Conservation (phyloP, 2,329 filamentous ascomycete genomes). For the Nigrospora oryzae region DNA sequence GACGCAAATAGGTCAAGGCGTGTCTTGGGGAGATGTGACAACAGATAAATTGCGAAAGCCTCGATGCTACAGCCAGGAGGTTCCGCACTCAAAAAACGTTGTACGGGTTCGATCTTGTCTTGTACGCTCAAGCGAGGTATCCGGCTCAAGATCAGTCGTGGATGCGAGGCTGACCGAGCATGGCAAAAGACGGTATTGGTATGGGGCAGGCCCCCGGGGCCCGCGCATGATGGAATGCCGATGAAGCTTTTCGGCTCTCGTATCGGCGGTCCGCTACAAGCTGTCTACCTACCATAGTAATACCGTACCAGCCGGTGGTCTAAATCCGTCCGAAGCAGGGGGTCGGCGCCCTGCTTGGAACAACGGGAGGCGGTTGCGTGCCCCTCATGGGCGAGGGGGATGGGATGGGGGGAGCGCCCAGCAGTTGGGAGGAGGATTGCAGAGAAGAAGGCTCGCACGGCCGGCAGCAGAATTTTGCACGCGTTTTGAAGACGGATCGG, state of each 20-base stretch:
- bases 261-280: no score
- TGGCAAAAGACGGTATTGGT: conserved; percentile 23
- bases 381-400: no score
- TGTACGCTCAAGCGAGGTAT: conserved; percentile 17
- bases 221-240: not conserved
- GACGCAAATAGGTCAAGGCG: not conserved
- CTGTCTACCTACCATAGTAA: not conserved
- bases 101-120: conserved; percentile 25
- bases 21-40: conserved; percentile 19
- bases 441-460: no score
- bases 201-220: not conserved
- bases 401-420: no score
- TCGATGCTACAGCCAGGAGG: conserved; percentile 23
- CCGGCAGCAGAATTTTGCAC: no score
- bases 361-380: no score
- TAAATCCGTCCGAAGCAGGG: no score
- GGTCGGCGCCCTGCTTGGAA: no score
- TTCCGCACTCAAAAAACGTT: conserved; percentile 32
- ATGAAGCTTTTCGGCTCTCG: not conserved
- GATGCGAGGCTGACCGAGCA: conserved; percentile 23
- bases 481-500: no score
- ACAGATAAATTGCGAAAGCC: conserved; percentile 30
- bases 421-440: no score
- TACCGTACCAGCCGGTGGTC: no score
- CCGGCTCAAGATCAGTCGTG: conserved; percentile 29